These are phyloP conservation scores for Fusarium buharicum DNA, from an alignment of 2,329 filamentous ascomycete genomes.

Conservation along the genomic window DNA sequence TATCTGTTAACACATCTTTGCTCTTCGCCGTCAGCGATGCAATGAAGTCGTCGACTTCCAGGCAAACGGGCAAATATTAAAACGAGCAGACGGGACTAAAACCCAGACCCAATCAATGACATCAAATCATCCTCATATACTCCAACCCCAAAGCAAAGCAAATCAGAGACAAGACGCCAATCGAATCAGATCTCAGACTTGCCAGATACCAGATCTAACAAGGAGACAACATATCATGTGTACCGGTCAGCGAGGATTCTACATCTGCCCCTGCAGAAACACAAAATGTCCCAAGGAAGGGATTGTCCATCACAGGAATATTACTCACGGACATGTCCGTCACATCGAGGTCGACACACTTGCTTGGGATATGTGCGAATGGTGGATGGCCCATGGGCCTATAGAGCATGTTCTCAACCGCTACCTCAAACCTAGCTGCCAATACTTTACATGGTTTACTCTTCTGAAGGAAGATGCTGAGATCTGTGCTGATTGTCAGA, in stretches of 20 bases:
- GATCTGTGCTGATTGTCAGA: conserved; percentile 32
- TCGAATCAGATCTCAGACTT: background rate
- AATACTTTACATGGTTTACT: conserved; percentile 38
- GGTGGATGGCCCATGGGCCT: conserved; percentile 44
- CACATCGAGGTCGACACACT: conserved; percentile 38
- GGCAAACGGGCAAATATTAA: background rate
- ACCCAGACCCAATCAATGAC: background rate
- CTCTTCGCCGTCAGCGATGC: background rate
- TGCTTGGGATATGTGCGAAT: conserved; percentile 43
- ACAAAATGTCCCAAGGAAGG: conserved; percentile 33
- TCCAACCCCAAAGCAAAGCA: background rate
- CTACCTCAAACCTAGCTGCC: conserved; percentile 42
- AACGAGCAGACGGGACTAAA: background rate
- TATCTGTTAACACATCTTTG: background rate
- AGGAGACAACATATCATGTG: conserved; percentile 32
- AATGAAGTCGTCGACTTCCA: background rate
- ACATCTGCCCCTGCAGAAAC: conserved; percentile 43
- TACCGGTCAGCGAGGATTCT: conserved; percentile 42
- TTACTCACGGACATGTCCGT: conserved; percentile 38
- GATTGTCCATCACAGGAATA: conserved; percentile 29
- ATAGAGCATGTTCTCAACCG: conserved; percentile 45
- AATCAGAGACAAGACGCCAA: background rate
- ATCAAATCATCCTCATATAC: background rate
- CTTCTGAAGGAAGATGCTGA: conserved; percentile 23
- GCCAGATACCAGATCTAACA: background rate